Evolutionary conservation across 805 yeast species (phyloP).

Genomic region (Monosporozyma servazzii): DNA sequence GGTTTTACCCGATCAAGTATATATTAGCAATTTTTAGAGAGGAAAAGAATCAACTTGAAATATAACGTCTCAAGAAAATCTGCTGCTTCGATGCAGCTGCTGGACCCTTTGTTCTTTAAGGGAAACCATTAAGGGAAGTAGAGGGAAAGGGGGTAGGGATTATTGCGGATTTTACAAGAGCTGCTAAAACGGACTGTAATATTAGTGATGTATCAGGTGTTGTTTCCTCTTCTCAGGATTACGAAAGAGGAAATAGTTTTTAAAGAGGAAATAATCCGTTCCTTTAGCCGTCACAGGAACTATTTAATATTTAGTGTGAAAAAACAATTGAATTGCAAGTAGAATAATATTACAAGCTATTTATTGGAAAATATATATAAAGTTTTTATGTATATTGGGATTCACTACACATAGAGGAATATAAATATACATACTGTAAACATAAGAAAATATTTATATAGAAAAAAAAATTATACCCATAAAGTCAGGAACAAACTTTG

Average conservation of each 20-base stretch:
- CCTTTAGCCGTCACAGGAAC: too few relatives aligned
- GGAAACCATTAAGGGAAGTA: not conserved
- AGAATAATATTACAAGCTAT: not conserved
- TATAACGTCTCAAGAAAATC: not conserved
- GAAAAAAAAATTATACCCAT: not conserved
- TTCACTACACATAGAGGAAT: not conserved
- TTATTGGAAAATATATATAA: not conserved
- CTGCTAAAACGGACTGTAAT: not conserved
- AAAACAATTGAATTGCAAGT: not conserved
- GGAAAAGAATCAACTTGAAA: not conserved
- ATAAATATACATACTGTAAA: not conserved
- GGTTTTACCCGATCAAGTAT: not conserved
- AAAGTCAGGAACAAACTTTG: not conserved
- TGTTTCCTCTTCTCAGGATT: not conserved
- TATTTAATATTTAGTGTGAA: not conserved
- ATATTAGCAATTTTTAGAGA: not conserved
- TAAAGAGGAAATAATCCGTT: too few relatives aligned
- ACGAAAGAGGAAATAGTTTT: not conserved
- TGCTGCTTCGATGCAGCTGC: not conserved
- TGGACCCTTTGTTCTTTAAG: not conserved
- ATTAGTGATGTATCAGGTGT: not conserved
- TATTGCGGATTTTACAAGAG: not conserved
- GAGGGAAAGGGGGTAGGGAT: not conserved
- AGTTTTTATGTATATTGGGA: not conserved
- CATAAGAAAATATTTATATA: not conserved